These are phyloP conservation scores for Cercospora sp. DNA, from an alignment of 2,329 filamentous ascomycete species.

Conservation along the genomic window DNA sequence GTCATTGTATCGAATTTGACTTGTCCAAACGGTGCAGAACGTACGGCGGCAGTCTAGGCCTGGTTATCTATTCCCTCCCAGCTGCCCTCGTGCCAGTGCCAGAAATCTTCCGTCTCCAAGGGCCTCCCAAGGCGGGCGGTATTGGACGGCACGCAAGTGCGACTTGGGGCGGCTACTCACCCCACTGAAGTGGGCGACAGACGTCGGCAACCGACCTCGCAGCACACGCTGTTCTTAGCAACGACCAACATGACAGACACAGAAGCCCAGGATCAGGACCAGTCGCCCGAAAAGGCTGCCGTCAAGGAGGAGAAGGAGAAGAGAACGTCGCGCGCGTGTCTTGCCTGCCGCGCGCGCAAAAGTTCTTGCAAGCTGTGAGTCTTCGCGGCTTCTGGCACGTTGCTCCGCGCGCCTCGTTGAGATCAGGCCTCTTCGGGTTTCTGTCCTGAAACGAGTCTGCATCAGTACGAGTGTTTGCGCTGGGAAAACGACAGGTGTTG, in stretches of 20 bases:
- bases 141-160: constrained; percentile 2
- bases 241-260: constrained; percentile 5
- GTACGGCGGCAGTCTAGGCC: not conserved
- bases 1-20: constrained; percentile 14
- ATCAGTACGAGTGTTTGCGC: not conserved
- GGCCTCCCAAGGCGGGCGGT: not conserved
- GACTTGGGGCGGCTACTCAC: constrained; percentile 1
- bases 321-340: constrained; percentile 43
- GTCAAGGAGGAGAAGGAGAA: constrained; percentile 28
- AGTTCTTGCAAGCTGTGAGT: constrained; percentile 54
- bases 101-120: not conserved
- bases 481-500: not conserved
- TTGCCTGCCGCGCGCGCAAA: constrained; percentile 53
- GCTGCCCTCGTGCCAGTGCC: not conserved
- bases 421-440: not conserved
- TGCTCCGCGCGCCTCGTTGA: constrained; percentile 9
- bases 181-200: not conserved
- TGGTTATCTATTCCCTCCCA: not conserved
- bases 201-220: not conserved
- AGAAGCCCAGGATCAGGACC: not conserved
- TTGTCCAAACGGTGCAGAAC: not conserved
- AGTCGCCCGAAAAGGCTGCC: constrained; percentile 11
- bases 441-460: not conserved
- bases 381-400: not conserved
- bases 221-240: not conserved